Conservation (phyloP, 2,329 filamentous ascomycete species). For the Trichoderma atrobrunneum region DNA sequence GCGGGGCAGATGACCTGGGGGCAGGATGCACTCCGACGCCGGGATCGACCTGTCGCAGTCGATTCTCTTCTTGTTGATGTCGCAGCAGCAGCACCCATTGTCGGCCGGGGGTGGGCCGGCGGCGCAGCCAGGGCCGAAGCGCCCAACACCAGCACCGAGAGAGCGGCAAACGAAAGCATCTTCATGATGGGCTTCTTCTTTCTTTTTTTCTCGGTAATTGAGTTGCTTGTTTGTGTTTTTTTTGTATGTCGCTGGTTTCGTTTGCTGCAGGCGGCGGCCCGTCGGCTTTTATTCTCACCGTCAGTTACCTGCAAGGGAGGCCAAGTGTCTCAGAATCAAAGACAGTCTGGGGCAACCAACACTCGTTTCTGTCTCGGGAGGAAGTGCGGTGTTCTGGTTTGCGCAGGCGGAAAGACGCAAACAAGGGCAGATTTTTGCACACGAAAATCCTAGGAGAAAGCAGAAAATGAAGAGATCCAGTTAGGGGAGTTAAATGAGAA, state of each 20-base stretch:
- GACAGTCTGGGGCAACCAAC: background rate
- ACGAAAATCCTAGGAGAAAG: background rate
- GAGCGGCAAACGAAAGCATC: conserved; percentile 15
- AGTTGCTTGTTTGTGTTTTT: background rate
- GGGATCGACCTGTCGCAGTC: conserved; percentile 25
- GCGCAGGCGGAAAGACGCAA: background rate
- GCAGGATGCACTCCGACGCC: conserved; percentile 29
- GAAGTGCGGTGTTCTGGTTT: background rate
- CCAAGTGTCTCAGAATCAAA: background rate
- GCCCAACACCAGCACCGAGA: conserved; percentile 24
- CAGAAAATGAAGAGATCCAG: background rate
- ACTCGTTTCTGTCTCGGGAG: background rate
- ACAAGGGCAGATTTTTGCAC: background rate
- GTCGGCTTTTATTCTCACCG: background rate
- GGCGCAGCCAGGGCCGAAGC: conserved; percentile 22
- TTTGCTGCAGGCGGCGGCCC: background rate
- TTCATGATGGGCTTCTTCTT: conserved; percentile 18
- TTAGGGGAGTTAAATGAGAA: background rate
- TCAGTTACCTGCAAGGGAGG: background rate
- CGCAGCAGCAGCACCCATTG: conserved; percentile 36
- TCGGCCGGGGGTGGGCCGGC: conserved; percentile 16
- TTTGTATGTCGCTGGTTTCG: background rate
- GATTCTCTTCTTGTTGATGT: conserved; percentile 26
- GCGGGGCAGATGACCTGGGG: conserved; percentile 27
- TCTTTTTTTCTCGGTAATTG: background rate